Evolutionary conservation across 1,284 basidiomycete species (phyloP).

Genomic region (Malassezia restricta): DNA sequence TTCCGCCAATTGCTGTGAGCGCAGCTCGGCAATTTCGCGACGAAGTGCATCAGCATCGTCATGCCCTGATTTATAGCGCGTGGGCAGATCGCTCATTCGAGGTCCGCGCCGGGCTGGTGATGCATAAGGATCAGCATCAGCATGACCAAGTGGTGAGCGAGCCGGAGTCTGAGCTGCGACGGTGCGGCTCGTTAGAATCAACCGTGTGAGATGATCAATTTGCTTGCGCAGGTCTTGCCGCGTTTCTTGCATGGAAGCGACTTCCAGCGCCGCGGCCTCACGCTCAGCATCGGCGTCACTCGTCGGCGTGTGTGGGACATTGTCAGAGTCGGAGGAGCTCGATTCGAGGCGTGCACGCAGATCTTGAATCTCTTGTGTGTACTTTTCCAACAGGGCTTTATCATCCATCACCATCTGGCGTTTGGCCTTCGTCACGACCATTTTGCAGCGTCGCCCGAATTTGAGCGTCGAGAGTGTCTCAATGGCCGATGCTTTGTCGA

Average conservation of each 20-base stretch:
- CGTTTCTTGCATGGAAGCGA: conserved; percentile 29
- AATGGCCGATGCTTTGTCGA: conserved; percentile 49
- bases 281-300: conserved; percentile 12
- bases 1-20: conserved; percentile 28
- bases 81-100: conserved; percentile 26
- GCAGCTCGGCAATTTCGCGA: not conserved
- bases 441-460: conserved; percentile 52
- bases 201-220: conserved; percentile 37
- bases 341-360: conserved; percentile 27
- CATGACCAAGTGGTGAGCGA: not conserved
- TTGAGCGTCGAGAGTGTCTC: conserved; percentile 54
- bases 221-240: conserved; percentile 27
- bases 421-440: conserved; percentile 53
- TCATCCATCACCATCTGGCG: conserved; percentile 49
- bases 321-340: conserved; percentile 3
- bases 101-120: conserved; percentile 27
- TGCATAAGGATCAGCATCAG: conserved; percentile 10
- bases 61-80: not conserved
- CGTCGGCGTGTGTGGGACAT: not conserved
- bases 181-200: conserved; percentile 35
- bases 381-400: conserved; percentile 39
- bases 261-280: conserved; percentile 23
- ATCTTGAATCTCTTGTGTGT: conserved; percentile 34
- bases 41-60: not conserved
- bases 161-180: conserved; percentile 19